A percentile compares a stretch with the other conserved stretches of the same genome.
Evolutionary conservation across 2,329 filamentous ascomycete species (phyloP).

Genomic region (Colletotrichum melonis): DNA sequence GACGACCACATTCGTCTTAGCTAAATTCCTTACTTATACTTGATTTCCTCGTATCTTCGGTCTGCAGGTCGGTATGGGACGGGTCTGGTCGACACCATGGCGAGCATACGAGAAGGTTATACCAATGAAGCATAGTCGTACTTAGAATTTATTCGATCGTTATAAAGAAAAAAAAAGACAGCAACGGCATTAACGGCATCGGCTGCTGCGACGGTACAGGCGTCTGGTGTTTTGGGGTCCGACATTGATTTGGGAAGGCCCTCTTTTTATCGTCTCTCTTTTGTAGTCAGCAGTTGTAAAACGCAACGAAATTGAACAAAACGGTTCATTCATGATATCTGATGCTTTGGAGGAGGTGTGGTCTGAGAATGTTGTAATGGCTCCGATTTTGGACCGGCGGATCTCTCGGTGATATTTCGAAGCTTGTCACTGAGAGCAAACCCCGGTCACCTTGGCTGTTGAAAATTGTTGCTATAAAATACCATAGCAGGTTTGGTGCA

Average conservation of each 20-base stretch:
- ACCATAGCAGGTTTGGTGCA: background rate
- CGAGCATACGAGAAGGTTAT: background rate
- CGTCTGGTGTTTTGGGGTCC: conserved; percentile 12
- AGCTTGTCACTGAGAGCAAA: background rate
- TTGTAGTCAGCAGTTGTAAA: conserved; percentile 17
- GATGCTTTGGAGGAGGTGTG: background rate
- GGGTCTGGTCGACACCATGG: conserved; percentile 2
- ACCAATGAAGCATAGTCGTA: background rate
- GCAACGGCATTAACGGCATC: background rate
- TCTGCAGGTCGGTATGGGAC: conserved; percentile 8
- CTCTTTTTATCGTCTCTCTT: background rate
- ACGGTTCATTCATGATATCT: background rate
- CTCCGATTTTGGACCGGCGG: background rate
- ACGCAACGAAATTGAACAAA: background rate
- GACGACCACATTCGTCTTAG: conserved; percentile 49
- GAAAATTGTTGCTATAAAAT: background rate
- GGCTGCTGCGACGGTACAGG: conserved; percentile 16
- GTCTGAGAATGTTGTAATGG: conserved; percentile 2
- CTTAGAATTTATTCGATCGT: background rate
- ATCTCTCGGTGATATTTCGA: conserved; percentile 23
- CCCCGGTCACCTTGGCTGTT: background rate
- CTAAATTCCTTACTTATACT: conserved; percentile 13
- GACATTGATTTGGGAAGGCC: background rate
- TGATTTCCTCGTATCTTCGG: background rate
- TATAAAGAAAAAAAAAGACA: background rate